Evolutionary conservation across 2,329 filamentous ascomycete genomes (phyloP).

Genomic region (Bipolaris sorokiniana): DNA sequence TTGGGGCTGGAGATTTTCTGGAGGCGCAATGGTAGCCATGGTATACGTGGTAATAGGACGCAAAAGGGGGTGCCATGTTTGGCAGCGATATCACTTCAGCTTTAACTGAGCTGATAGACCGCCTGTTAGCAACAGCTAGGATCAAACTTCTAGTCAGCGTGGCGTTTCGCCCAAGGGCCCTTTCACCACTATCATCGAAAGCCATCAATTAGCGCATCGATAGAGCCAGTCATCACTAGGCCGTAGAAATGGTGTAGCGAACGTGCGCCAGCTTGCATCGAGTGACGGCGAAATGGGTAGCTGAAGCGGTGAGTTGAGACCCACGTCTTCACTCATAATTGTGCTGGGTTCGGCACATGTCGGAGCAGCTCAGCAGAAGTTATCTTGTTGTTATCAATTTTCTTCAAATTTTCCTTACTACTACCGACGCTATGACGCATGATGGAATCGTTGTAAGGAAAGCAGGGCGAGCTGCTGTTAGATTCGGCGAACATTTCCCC

Average conservation of each 20-base stretch:
- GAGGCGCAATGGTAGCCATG: constrained; percentile 20
- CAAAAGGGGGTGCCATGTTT: not conserved
- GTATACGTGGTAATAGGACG: not conserved
- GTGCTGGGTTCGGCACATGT: constrained; percentile 5
- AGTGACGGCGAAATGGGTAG: constrained; percentile 1
- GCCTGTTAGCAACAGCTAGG: constrained; percentile 1
- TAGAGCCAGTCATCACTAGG: not conserved
- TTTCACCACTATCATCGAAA: not conserved
- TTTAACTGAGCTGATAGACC: constrained; percentile 9
- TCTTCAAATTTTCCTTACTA: not conserved
- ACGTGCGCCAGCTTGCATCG: not conserved
- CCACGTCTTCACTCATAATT: constrained; percentile 6
- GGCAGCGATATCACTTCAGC: not conserved
- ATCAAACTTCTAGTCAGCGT: constrained; percentile 3
- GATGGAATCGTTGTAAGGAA: constrained; percentile 8
- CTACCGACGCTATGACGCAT: constrained; percentile 7
- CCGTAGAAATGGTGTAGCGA: not conserved
- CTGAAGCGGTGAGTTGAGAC: constrained; percentile 17
- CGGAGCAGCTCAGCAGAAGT: constrained; percentile 6
- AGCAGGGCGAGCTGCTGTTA: constrained; percentile 1
- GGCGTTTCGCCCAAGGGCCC: constrained; percentile 6
- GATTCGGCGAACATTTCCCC: constrained; percentile 5
- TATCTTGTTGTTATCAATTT: not conserved
- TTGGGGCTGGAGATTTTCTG: constrained; percentile 37
- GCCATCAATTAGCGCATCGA: not conserved